Evolutionary conservation across 129 eudicot species (phyloP).

Genomic region (Flaveria robusta): DNA sequence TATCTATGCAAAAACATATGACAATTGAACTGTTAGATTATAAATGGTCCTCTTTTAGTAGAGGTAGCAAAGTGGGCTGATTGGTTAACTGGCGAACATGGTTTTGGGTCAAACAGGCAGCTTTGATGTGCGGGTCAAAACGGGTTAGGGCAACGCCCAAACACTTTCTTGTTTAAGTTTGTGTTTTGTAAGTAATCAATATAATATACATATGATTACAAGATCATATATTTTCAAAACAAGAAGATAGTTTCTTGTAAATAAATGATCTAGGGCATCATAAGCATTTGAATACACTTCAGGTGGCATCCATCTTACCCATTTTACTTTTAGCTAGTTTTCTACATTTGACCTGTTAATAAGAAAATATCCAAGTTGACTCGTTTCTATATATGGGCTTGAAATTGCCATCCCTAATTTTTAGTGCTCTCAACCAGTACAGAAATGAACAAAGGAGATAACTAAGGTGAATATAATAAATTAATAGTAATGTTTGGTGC

Average conservation of each 20-base stretch:
- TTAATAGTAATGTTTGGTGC: background rate
- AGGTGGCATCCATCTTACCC: background rate
- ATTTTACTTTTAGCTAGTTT: background rate
- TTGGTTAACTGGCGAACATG: background rate
- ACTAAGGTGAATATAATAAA: background rate
- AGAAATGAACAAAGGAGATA: background rate
- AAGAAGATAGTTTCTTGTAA: background rate
- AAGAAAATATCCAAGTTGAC: background rate
- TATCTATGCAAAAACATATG: slow-evolving; percentile 14
- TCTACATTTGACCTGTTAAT: slow-evolving; percentile 2
- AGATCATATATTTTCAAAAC: background rate
- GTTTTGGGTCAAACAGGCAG: background rate
- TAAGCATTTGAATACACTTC: background rate
- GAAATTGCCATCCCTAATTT: background rate
- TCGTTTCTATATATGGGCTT: background rate
- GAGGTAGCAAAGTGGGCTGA: background rate
- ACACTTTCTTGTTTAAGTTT: background rate
- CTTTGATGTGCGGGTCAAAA: background rate
- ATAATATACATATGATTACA: background rate
- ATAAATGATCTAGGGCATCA: background rate
- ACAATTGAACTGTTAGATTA: background rate
- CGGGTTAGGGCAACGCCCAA: background rate
- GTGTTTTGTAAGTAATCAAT: background rate
- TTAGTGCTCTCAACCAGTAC: slow-evolving; percentile 8
- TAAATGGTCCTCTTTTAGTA: slow-evolving; percentile 8